These are phyloP conservation scores for Schoenoplectus triqueter DNA, from an alignment of 202 grass and related monocot genomes.

Conservation along the genomic window DNA sequence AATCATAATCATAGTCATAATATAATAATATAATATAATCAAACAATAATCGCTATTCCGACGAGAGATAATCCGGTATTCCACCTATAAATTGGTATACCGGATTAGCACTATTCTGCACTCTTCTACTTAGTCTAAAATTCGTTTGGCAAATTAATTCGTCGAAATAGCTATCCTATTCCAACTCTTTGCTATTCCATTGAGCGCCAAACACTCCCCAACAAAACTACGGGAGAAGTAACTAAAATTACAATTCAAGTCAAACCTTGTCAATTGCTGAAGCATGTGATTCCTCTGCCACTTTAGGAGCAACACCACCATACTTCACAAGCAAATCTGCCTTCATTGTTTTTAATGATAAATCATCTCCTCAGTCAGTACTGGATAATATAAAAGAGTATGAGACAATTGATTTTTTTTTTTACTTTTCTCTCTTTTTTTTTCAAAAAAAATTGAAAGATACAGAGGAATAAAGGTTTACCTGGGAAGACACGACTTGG, in stretches of 20 bases:
- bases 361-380: neutral
- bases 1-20: no score
- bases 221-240: constrained; percentile 2
- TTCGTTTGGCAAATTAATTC: no score
- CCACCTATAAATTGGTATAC: no score
- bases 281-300: constrained; percentile 88
- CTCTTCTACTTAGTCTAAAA: no score
- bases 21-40: no score
- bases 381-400: neutral
- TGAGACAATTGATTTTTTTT: neutral
- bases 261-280: constrained; percentile 81
- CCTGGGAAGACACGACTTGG: constrained; percentile 88
- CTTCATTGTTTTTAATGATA: constrained; percentile 46
- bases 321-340: constrained; percentile 82
- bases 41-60: no score
- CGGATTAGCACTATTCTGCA: no score
- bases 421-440: neutral
- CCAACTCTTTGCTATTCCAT: no score
- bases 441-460: neutral
- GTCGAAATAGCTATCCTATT: no score
- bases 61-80: no score
- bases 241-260: constrained; percentile 34
- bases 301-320: constrained; percentile 87
- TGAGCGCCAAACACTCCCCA: constrained; percentile 30
- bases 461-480: constrained; percentile 25